phyloP scores from a whole-genome alignment of 345 rosid genomes.

The Durio zibethinus region DNA sequence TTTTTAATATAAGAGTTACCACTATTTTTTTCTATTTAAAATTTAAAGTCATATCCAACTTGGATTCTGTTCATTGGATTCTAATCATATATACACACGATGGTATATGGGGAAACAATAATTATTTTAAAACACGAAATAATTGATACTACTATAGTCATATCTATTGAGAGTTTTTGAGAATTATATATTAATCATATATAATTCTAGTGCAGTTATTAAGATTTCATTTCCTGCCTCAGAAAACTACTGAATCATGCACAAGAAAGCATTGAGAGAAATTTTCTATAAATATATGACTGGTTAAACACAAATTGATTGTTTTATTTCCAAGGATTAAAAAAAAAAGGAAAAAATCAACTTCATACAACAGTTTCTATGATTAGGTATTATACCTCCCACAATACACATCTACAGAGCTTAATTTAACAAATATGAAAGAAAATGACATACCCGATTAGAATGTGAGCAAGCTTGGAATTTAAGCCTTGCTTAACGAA shows the following conservation, averaged over 20 bases:
- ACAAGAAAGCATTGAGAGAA: neutral
- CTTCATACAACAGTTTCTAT: slow-evolving; percentile 21
- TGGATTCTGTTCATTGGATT: neutral
- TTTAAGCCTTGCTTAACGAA: too few relatives aligned
- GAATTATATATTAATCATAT: too few relatives aligned
- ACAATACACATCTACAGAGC: slow-evolving; percentile 38
- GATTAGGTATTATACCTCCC: slow-evolving; percentile 24
- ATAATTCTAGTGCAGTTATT: too few relatives aligned
- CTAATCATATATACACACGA: too few relatives aligned
- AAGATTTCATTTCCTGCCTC: neutral
- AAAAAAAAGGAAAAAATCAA: slow-evolving; percentile 10
- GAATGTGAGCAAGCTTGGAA: too few relatives aligned
- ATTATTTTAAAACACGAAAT: too few relatives aligned
- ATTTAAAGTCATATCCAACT: neutral
- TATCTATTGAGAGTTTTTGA: too few relatives aligned
- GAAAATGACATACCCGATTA: too few relatives aligned
- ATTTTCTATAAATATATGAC: neutral
- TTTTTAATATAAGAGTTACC: neutral
- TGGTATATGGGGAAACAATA: too few relatives aligned
- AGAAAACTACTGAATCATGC: neutral
- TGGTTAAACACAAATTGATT: slow-evolving; percentile 11
- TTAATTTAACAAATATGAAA: too few relatives aligned
- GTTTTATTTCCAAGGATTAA: slow-evolving; percentile 28
- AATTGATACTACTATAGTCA: too few relatives aligned
- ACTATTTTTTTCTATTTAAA: neutral